phyloP scores from a whole-genome alignment of 31 red algal genomes.

The Odonthalia washingtoniensis region DNA sequence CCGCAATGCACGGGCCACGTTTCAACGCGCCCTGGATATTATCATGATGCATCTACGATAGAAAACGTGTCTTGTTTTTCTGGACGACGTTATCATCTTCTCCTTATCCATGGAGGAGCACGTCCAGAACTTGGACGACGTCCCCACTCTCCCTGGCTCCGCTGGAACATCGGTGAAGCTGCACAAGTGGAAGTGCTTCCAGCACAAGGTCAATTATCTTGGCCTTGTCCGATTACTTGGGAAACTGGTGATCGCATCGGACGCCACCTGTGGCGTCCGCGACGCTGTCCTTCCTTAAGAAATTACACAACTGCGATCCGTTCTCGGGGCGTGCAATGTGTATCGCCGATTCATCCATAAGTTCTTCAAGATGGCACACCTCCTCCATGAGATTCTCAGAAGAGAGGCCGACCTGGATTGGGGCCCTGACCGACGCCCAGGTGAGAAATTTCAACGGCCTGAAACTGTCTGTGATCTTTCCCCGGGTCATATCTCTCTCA shows the following conservation, averaged over 20 bases:
- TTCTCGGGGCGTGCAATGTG: too few species aligned
- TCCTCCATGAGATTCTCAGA: too few species aligned
- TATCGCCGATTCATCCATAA: too few species aligned
- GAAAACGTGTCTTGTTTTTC: conserved; percentile 41
- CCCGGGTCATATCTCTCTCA: too few species aligned
- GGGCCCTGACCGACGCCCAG: too few species aligned
- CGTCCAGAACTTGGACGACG: neutral
- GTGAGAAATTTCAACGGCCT: too few species aligned
- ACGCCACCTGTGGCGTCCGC: neutral
- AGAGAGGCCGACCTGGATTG: too few species aligned
- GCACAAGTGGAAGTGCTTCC: conserved; percentile 1
- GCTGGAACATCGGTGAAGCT: neutral
- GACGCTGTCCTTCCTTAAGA: neutral
- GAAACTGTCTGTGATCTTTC: neutral
- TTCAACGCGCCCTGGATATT: conserved; percentile 53
- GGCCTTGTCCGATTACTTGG: neutral
- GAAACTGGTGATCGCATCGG: too few species aligned
- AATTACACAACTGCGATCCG: too few species aligned
- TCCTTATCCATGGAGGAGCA: conserved; percentile 31
- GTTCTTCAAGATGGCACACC: too few species aligned
- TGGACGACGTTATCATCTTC: conserved; percentile 32
- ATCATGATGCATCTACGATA: conserved; percentile 45
- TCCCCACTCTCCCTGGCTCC: neutral
- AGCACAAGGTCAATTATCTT: conserved; percentile 28
- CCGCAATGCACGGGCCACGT: conserved; percentile 38